Percentiles rank a stretch among this genome's conserved stretches.
phyloP scores from a whole-genome alignment of 306 rosid genomes.

The Cucumis melo region DNA sequence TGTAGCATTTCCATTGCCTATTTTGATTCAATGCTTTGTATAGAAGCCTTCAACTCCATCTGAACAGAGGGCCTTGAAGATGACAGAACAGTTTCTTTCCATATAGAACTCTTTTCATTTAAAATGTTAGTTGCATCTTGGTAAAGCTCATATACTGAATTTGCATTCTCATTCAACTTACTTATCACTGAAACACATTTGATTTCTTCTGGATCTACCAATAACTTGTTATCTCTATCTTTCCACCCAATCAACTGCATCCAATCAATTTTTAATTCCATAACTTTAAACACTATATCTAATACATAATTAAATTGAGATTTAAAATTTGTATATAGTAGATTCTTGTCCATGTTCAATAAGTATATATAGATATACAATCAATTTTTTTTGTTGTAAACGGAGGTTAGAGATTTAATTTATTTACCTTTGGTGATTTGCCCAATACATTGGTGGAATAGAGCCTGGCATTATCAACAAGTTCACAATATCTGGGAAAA shows the following conservation, averaged over 20 bases:
- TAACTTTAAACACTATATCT: no score
- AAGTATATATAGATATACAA: no score
- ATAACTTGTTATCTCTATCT: constrained; percentile 41
- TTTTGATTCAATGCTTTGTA: constrained; percentile 34
- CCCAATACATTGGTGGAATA: constrained; percentile 41
- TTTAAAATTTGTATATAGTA: no score
- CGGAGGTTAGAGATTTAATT: neutral
- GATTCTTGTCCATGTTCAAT: no score
- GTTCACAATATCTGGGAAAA: constrained; percentile 53
- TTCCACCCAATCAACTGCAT: constrained; percentile 75
- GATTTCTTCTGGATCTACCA: constrained; percentile 46
- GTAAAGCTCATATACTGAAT: constrained; percentile 58
- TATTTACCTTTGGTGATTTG: constrained; percentile 50
- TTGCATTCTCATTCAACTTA: constrained; percentile 50
- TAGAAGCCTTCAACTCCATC: constrained; percentile 27
- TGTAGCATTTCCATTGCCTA: neutral
- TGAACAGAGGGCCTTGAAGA: constrained; percentile 43
- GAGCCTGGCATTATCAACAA: constrained; percentile 75
- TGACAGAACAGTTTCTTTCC: constrained; percentile 54
- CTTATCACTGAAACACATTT: constrained; percentile 29
- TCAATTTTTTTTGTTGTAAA: no score
- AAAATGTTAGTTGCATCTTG: constrained; percentile 18
- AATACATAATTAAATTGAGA: no score
- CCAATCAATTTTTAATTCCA: neutral
- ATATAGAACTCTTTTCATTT: constrained; percentile 32